Evolutionary conservation across 768 basidiomycete species (phyloP), one percentile per base, ranked within the genome.

Genomic region (Fomitopsis pulvina): DNA sequence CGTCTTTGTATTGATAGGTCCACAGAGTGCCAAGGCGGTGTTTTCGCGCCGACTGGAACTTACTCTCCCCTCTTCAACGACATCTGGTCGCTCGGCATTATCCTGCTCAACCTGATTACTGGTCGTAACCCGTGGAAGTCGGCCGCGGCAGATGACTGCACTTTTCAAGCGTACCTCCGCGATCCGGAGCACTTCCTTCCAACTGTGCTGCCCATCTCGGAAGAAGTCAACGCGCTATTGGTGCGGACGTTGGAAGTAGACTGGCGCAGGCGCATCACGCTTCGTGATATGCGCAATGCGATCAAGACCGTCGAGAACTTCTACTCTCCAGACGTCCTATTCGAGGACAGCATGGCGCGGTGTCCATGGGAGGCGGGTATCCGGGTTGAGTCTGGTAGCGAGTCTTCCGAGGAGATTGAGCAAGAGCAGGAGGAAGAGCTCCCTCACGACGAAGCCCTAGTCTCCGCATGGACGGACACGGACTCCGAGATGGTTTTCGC

Each of bases 41-140:
- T 73, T 48, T 78, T 84, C 54, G 77, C 79, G 28, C 75, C 73
- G 16, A 76, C 74, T 48, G 77, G 79, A 52, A 71, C 78, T 4
- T 99, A 99, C 69, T 87, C 87, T 7, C 91, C 94, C 8, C 76
- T 81, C 57, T 80, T 79, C 63, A 95, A 96, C 67, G 95, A 99
- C 66, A 79, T 97, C 55, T 99, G 95, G 95, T 92, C 93, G 7
- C 73, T 98, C 39, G 95, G 93, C 28, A 89, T 99, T 60, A 90
- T 99, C 53, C 83, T 99, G 30, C 82, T 98, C 63, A 99, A 99
- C 67, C 81, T 99, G 40, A 83, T 88, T 24, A 96, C 92, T 21
- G 92, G 92, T 4, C 81, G 95, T 27, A 97, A 97, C 60, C 95
- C 95, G 3, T 98, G 95, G 95, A 88, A 88, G 65, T 86, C 89